These are phyloP conservation scores for Microstegium vimineum DNA, from an alignment of 176 grass and related monocot genomes.

Conservation along the genomic window DNA sequence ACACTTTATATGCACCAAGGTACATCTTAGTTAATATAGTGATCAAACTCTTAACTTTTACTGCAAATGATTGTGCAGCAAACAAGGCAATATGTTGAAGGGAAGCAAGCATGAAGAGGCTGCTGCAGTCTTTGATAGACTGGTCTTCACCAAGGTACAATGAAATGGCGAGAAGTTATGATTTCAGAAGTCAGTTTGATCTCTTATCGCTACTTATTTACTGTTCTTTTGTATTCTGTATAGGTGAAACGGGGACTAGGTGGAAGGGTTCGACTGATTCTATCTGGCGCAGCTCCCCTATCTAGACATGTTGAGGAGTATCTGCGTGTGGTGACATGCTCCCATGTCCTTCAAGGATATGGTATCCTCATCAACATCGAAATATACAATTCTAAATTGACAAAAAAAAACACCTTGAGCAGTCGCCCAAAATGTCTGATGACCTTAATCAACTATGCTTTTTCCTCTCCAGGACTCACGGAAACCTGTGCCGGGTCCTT, in stretches of 20 bases:
- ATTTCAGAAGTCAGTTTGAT: neutral
- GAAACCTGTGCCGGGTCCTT: constrained; percentile 85
- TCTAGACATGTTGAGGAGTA: constrained; percentile 79
- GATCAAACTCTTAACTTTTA: constrained; percentile 32
- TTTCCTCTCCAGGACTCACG: constrained; percentile 61
- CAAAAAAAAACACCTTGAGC: neutral
- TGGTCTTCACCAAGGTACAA: constrained; percentile 84
- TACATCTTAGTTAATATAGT: neutral
- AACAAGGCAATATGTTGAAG: constrained; percentile 81
- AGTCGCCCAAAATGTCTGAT: neutral
- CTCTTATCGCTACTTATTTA: neutral
- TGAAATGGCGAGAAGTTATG: neutral
- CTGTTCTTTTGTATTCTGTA: neutral
- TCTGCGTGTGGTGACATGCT: constrained; percentile 83
- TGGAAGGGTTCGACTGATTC: constrained; percentile 69
- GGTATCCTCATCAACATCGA: constrained; percentile 38
- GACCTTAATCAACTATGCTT: neutral
- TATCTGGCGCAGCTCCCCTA: constrained; percentile 89
- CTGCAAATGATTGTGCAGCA: constrained; percentile 43
- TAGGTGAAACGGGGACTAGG: constrained; percentile 85
- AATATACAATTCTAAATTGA: neutral
- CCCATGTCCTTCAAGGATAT: constrained; percentile 95
- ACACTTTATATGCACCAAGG: neutral
- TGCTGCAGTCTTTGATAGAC: constrained; percentile 61
- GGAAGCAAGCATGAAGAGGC: constrained; percentile 86